These are phyloP conservation scores for Neoboletus subvelutipes DNA, from an alignment of 768 basidiomycete genomes.

Conservation along the genomic window DNA sequence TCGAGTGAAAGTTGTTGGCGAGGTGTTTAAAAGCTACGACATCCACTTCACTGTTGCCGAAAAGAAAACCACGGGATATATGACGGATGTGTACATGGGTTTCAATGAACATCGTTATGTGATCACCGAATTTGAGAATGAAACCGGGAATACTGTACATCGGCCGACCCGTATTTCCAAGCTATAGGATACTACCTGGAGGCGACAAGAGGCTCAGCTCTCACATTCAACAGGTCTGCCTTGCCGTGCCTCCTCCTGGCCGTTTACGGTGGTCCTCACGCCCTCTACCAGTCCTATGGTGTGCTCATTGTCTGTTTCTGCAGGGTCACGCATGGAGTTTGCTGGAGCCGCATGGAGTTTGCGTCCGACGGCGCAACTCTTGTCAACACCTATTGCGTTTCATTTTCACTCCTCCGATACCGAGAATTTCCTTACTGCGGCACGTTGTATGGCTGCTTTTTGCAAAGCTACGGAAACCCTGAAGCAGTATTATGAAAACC, in stretches of 20 bases:
- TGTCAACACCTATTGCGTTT: conserved; percentile 26
- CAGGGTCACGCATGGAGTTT: conserved; percentile 30
- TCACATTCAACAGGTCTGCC: conserved; percentile 9
- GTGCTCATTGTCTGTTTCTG: neutral
- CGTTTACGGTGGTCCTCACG: conserved; percentile 14
- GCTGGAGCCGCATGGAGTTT: conserved; percentile 28
- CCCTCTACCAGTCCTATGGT: neutral
- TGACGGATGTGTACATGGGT: neutral
- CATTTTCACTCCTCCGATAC: conserved; percentile 23
- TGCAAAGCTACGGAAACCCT: conserved; percentile 23
- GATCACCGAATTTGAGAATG: conserved; percentile 24
- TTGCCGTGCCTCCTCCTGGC: conserved; percentile 30
- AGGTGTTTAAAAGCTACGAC: too few species aligned
- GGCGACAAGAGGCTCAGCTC: conserved; percentile 10
- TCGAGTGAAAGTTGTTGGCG: too few species aligned
- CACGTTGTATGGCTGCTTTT: conserved; percentile 29
- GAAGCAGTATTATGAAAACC: conserved; percentile 23
- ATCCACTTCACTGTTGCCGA: neutral
- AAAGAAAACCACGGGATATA: neutral
- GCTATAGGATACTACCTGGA: conserved; percentile 22
- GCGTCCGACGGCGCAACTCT: conserved; percentile 22
- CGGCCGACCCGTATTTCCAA: conserved; percentile 29
- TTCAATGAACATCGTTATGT: neutral
- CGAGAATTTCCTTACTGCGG: neutral
- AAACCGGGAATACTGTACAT: conserved; percentile 13